These are phyloP conservation scores for Coniella vitis DNA, from an alignment of 2,329 filamentous ascomycete genomes.

Conservation along the genomic window DNA sequence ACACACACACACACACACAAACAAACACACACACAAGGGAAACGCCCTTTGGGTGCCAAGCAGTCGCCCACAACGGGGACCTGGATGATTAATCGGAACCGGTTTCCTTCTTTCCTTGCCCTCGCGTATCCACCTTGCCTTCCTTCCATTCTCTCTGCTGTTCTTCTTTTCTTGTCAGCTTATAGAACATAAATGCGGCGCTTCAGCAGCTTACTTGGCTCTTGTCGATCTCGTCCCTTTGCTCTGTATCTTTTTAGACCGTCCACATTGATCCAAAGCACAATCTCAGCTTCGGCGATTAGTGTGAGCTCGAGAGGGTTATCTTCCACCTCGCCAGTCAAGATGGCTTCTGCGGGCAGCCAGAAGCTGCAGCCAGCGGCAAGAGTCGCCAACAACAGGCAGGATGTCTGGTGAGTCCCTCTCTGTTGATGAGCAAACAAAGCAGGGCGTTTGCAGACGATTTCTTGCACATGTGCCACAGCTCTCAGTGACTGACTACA, in stretches of 20 bases:
- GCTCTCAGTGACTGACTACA: constrained; percentile 1
- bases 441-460: too few relatives aligned
- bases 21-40: too few relatives aligned
- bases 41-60: too few relatives aligned
- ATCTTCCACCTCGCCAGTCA: constrained; percentile 22
- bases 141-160: too few relatives aligned
- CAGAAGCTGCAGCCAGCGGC: constrained; percentile 33
- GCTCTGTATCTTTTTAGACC: constrained; percentile 4
- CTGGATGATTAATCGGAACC: too few relatives aligned
- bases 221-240: not conserved
- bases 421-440: not conserved
- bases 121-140: too few relatives aligned
- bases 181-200: too few relatives aligned
- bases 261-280: not conserved
- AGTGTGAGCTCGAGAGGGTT: constrained; percentile 10
- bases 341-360: constrained; percentile 17
- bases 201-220: too few relatives aligned
- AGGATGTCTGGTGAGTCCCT: constrained; percentile 33
- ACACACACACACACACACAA: too few relatives aligned
- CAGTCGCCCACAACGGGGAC: too few relatives aligned
- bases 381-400: constrained; percentile 31
- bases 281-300: not conserved
- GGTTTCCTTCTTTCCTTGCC: too few relatives aligned
- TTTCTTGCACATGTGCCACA: not conserved
- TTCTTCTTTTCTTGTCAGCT: too few relatives aligned